Base-by-base conservation (phyloP, 2,329 filamentous ascomycete genomes). In the Mycosphaerella sp. region DNA sequence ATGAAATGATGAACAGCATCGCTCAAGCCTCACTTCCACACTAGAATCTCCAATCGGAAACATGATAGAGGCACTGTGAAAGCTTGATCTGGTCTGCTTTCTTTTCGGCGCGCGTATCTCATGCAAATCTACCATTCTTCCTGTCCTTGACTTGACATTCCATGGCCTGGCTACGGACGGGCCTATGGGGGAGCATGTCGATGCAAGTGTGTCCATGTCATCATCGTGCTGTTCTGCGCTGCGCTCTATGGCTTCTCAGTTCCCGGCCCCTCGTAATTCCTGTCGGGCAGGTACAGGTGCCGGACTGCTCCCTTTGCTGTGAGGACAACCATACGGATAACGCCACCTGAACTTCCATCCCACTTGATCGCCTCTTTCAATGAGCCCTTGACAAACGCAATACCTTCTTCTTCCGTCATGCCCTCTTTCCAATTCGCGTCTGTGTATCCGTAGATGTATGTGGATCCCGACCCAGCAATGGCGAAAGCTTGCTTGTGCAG, bases 391-490 rank as follows among this genome's bases (percentile, higher is more conserved):
- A 98, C 93, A 66, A 98, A 98, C 36, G 84, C 73, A 59, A 98
- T 84, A 1, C 93, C 93, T 56, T 95, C 90, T 49, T 82, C 79
- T 77, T 97, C 89, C 47, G 86, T 88, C 90, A 98, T 97, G 59
- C 82, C 82, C 73, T 97, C 93, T 70, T 79, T 83, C 93, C 93
- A 98, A 78, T 98, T 82, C 52, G 89, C 85, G 69, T 98, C 91
- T 69, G 90, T 97, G 79, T 95, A 97, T 64, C 93, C 93, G 77
- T 97, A 98, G 72, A 98, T 98, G 77, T 98, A 98, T 56, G 93
- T 97, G 63, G 91, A 97, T 37, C 93, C 93, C 16, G 91, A 97
- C 41, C 93, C 93, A 62, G 89, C 90, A 66, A 98, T 98, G 39
- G 93, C 83, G 68, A 96, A 98, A 14, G 90, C 70, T 70, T 96